These are phyloP conservation scores for Aureobasidium vineae DNA, from an alignment of 2,329 filamentous ascomycete species.

Conservation along the genomic window DNA sequence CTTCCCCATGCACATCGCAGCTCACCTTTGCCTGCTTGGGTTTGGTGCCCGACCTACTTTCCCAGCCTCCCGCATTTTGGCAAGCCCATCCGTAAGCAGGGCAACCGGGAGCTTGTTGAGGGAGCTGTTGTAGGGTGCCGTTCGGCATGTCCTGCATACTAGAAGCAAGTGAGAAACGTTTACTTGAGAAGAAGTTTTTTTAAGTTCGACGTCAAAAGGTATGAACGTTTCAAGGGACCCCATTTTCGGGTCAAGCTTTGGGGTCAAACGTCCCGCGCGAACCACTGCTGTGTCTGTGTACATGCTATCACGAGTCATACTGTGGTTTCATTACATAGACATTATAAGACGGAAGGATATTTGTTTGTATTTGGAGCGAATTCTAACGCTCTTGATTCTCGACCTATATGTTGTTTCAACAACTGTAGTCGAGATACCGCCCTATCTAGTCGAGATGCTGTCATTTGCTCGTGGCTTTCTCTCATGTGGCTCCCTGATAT, in stretches of 20 bases:
- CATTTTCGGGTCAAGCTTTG: constrained; percentile 20
- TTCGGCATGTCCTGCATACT: not conserved
- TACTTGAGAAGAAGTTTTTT: not conserved
- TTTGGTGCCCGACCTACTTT: constrained; percentile 21
- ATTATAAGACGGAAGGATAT: not conserved
- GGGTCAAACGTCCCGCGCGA: constrained; percentile 27
- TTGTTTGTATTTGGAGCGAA: not conserved
- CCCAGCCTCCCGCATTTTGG: constrained; percentile 24
- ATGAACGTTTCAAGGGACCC: constrained; percentile 22
- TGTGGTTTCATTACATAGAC: not conserved
- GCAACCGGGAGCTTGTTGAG: constrained; percentile 15
- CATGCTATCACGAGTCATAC: constrained; percentile 10
- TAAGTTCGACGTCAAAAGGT: constrained; percentile 3
- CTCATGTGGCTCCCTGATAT: not conserved
- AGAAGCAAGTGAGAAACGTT: not conserved
- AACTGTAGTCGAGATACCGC: not conserved
- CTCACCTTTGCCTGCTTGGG: constrained; percentile 18
- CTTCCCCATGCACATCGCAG: constrained; percentile 22
- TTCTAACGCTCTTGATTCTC: not conserved
- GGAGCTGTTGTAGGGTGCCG: not conserved
- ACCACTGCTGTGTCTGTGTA: constrained; percentile 2
- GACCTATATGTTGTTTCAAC: not conserved
- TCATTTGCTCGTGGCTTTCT: not conserved
- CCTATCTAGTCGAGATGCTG: not conserved
- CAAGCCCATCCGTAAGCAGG: constrained; percentile 20